Conservation (phyloP, 1,284 basidiomycete species). For the Apiotrichum siamense region DNA sequence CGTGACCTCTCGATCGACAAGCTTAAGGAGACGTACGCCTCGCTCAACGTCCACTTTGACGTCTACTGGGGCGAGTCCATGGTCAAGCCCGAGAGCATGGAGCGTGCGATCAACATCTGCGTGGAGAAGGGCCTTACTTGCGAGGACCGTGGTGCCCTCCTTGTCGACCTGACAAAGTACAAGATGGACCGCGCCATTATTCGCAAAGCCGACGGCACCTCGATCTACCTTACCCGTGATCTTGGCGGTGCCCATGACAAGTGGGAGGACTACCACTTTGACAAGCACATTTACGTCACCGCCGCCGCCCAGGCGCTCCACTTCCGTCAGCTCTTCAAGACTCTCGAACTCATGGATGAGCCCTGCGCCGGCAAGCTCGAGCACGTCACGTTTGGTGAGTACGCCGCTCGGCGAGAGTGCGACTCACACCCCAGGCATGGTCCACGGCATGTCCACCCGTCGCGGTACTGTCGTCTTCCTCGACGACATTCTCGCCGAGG, state of each 20-base stretch:
- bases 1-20: slow-evolving; percentile 85
- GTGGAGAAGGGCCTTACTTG: slow-evolving; percentile 53
- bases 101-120: slow-evolving; percentile 56
- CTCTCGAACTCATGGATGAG: slow-evolving; percentile 83
- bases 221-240: slow-evolving; percentile 97
- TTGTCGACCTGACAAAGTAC: slow-evolving; percentile 78
- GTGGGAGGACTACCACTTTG: slow-evolving; percentile 85
- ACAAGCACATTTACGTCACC: slow-evolving; percentile 98
- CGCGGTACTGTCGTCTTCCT: slow-evolving; percentile 96
- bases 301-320: slow-evolving; percentile 94
- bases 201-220: slow-evolving; percentile 89
- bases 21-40: slow-evolving; percentile 83
- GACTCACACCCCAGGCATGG: slow-evolving; percentile 48
- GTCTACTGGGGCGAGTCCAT: slow-evolving; percentile 90
- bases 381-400: slow-evolving; percentile 81
- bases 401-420: no score
- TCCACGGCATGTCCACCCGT: slow-evolving; percentile 95
- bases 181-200: slow-evolving; percentile 89
- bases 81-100: slow-evolving; percentile 74
- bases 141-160: slow-evolving; percentile 63
- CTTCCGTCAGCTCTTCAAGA: slow-evolving; percentile 89
- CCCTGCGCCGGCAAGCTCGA: slow-evolving; percentile 74
- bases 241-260: slow-evolving; percentile 91
- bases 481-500: slow-evolving; percentile 89
- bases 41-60: slow-evolving; percentile 89